Evolutionary conservation across 306 rosid species (phyloP).

Genomic region (Sechiopsis laciniata): DNA sequence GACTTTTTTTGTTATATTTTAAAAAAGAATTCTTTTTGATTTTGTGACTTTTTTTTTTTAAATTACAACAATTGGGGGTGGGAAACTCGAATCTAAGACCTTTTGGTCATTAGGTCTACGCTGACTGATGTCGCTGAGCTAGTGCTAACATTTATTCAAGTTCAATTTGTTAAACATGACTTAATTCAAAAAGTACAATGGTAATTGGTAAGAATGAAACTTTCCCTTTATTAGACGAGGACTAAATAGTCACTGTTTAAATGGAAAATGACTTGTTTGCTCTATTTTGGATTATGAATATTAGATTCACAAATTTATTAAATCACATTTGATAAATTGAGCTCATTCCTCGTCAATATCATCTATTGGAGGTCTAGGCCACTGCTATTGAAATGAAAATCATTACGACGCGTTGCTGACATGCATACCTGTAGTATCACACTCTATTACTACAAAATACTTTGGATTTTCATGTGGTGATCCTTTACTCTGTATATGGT

Average conservation of each 20-base stretch:
- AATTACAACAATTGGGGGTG: too few relatives aligned
- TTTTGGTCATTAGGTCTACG: too few relatives aligned
- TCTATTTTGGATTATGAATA: neutral
- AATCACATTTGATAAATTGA: neutral
- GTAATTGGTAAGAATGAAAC: neutral
- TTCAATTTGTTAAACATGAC: neutral
- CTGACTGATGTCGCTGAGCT: too few relatives aligned
- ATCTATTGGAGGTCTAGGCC: slow-evolving; percentile 6
- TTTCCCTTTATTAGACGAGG: neutral
- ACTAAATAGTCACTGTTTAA: neutral
- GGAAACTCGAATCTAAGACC: too few relatives aligned
- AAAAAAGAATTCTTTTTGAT: neutral
- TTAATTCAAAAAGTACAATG: neutral
- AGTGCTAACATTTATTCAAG: neutral
- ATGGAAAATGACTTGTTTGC: neutral
- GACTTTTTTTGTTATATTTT: neutral
- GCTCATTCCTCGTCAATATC: neutral
- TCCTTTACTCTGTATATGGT: slow-evolving; percentile 10
- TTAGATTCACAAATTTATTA: neutral
- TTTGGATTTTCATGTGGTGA: too few relatives aligned
- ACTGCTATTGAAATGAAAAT: neutral
- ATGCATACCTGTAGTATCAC: neutral
- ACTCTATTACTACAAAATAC: too few relatives aligned
- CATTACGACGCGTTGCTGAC: neutral
- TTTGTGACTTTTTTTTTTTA: too few relatives aligned